Evolutionary conservation across 2,329 filamentous ascomycete genomes (phyloP), one percentile per base, ranked within the genome.

Genomic region (Arthrobotrys musiformis): DNA sequence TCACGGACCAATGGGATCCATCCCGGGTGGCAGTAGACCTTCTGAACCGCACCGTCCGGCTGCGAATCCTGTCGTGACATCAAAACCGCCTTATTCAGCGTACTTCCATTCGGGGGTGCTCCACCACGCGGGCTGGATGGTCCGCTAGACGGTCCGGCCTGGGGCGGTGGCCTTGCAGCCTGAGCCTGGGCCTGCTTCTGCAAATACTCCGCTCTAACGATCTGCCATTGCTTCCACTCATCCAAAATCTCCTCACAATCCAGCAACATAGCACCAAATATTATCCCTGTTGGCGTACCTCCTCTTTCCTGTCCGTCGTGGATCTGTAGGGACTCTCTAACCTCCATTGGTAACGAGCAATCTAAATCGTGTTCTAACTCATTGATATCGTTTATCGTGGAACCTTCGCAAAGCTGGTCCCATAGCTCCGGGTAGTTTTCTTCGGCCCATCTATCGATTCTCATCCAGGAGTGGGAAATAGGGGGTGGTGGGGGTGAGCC

Each of bases 191-290:
- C 64, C 63, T 88, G 66, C 90, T 91, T 44, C 89, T 91, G 78
- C 74, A 98, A 87, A 83, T 92, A 97, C 82, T 97, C 93, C 73
- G 94, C 90, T 82, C 97, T 97, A 79, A 99, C 95, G 79, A 89
- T 90, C 81, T 93, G 90, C 95, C 95, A 99, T 82, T 97, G 96
- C 81, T 92, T 91, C 93, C 94, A 98, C 83, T 99, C 95, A 83
- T 97, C 93, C 22, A 97, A 91, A 80, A 99, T 97, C 83, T 99
- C 95, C 84, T 99, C 95, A 82, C 95, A 98, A 84, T 99, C 95
- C 72, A 99, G 89, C 79, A 99, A 85, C 95, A 99, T 99, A 83
- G 90, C 91, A 76, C 94, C 89, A 81, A 99, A 98, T 78, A 99
- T 89, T 80, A 98, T 91, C 79, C 95, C 95, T 0, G 94, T 97